These are phyloP conservation scores for Murraya paniculata DNA, from an alignment of 345 rosid genomes.

Conservation along the genomic window DNA sequence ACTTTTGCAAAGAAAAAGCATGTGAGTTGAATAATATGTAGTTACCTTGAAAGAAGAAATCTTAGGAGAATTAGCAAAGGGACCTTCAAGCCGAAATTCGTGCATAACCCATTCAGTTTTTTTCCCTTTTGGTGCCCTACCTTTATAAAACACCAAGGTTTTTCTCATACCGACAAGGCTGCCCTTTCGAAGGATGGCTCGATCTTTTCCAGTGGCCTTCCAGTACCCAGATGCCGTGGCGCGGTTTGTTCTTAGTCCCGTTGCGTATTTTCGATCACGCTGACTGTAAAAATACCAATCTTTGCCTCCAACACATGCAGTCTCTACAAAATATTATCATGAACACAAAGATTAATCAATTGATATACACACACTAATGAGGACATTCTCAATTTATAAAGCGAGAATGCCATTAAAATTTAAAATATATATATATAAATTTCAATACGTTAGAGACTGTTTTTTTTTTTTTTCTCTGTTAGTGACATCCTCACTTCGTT, in stretches of 20 bases:
- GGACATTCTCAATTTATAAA: too few species aligned
- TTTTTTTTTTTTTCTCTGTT: too few species aligned
- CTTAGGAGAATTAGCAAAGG: slow-evolving; percentile 35
- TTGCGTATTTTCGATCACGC: slow-evolving; percentile 84
- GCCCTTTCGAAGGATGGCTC: slow-evolving; percentile 43
- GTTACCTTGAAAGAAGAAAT: slow-evolving; percentile 36
- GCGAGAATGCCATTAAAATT: too few species aligned
- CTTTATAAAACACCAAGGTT: slow-evolving; percentile 86
- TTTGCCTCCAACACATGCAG: slow-evolving; percentile 78
- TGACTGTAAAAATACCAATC: slow-evolving; percentile 91
- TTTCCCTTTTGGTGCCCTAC: slow-evolving; percentile 88
- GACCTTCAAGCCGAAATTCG: slow-evolving; percentile 72
- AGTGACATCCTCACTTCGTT: too few species aligned
- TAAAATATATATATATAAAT: too few species aligned
- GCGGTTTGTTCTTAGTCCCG: slow-evolving; percentile 82
- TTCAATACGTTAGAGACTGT: too few species aligned
- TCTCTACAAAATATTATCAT: slow-evolving; percentile 33
- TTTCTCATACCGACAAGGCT: slow-evolving; percentile 87
- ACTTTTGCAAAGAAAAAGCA: not conserved
- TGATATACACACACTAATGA: too few species aligned
- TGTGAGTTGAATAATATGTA: not conserved
- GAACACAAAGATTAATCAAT: not conserved
- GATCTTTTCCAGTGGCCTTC: slow-evolving; percentile 96
- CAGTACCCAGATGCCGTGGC: slow-evolving; percentile 87
- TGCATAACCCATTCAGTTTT: slow-evolving; percentile 95